phyloP scores from a whole-genome alignment of 805 yeast genomes.

The Ogataea ramenticola region DNA sequence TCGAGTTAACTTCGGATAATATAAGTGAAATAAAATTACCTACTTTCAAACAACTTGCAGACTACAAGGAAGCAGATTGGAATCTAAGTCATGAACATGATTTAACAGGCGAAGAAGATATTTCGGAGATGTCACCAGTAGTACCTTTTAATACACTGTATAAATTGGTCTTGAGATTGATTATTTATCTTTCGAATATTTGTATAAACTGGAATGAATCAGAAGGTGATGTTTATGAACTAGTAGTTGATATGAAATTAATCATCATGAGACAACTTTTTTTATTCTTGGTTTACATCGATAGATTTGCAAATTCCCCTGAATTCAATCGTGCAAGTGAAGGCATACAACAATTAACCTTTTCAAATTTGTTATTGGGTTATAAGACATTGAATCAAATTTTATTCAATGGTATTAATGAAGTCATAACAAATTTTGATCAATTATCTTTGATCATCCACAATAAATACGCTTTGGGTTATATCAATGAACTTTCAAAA shows the following conservation, averaged over 20 bases:
- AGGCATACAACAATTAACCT: neutral
- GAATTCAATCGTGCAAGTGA: neutral
- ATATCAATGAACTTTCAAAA: constrained; percentile 2
- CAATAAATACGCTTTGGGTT: neutral
- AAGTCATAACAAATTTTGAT: neutral
- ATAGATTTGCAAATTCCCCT: neutral
- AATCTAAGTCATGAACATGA: too few species aligned
- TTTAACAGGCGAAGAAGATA: neutral
- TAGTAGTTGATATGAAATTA: neutral
- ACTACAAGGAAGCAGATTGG: too few species aligned
- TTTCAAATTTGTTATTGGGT: neutral
- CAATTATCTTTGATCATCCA: neutral
- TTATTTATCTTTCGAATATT: neutral
- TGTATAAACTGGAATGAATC: neutral
- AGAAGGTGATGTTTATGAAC: neutral
- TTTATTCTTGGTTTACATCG: neutral
- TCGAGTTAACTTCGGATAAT: neutral
- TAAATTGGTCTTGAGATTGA: neutral
- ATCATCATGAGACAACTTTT: neutral
- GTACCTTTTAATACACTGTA: neutral
- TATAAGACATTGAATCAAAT: neutral
- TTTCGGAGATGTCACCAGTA: neutral
- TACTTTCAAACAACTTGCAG: neutral
- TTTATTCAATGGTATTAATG: neutral
- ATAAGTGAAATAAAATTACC: neutral